Evolutionary conservation across 352 stramenopile genomes (phyloP), one percentile per base, ranked within the genome.

Genomic region (Phytophthora tubulina): DNA sequence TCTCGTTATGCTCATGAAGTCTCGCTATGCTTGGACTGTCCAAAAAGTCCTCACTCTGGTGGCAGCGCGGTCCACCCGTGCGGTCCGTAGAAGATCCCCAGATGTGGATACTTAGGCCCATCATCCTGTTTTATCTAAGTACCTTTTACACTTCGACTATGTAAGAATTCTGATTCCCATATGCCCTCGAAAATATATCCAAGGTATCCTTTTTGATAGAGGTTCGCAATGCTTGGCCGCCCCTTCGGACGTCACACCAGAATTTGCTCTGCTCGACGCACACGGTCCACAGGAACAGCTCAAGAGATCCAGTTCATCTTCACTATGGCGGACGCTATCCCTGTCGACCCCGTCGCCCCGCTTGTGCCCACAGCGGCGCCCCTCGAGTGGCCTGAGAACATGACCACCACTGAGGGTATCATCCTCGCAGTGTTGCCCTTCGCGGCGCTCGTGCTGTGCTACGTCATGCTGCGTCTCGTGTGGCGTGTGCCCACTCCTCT

Each of bases 401-500:
- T 88, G 56, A 85, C 80, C 1, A 65, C 56, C 14, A 57, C 70
- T 30, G 62, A 88, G 55, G 69, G 73, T 36, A 69, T 76, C 54
- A 65, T 81, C 32, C 66, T 94, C 32, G 69, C 65, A 0, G 69
- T 82, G 45, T 52, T 91, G 56, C 84, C 84, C 7, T 46, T 88
- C 10, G 65, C 69, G 41, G 74, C 82, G 50, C 80, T 92, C 31
- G 52, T 83, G 38, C 48, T 90, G 36, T 84, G 82, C 71, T 90
- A 90, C 72, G 70, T 92, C 36, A 72, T 94, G 64, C 72, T 94
- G 53, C 84, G 82, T 11, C 51, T 94, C 38, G 73, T 92, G 31
- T 93, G 85, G 85, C 78, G 80, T 31, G 84, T 90, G 15, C 80
- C 76, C 14, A 60, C 59, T 33, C 49, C 68, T 35, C 70, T 90